A percentile compares a stretch with the other conserved stretches of the same genome.
These are phyloP conservation scores for Arthrobotrys sphaeroides DNA, from an alignment of 2,329 filamentous ascomycete species.

Conservation along the genomic window DNA sequence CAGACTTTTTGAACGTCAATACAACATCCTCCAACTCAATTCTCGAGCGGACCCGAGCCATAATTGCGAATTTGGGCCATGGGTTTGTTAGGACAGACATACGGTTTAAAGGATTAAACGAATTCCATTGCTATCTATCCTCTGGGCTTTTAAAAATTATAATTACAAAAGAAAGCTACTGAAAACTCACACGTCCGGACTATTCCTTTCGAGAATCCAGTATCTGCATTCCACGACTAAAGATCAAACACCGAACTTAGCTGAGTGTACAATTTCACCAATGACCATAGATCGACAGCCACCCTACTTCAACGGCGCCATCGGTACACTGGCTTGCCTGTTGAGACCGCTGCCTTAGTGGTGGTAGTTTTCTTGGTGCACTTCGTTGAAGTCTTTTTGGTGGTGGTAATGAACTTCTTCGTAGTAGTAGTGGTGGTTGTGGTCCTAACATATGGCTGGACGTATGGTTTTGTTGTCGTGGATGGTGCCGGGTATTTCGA, in stretches of 20 bases:
- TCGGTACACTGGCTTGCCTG: not conserved
- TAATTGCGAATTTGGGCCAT: not conserved
- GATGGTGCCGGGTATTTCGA: constrained; percentile 16
- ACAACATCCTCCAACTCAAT: not conserved
- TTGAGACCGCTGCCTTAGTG: not conserved
- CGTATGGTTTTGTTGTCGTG: constrained; percentile 5
- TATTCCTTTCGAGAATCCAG: too few species aligned
- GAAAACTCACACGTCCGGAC: not conserved
- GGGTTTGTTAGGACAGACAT: not conserved
- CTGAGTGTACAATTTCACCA: too few species aligned
- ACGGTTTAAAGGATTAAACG: not conserved
- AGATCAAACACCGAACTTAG: too few species aligned
- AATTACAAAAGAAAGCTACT: not conserved
- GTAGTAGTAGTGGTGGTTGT: constrained; percentile 16
- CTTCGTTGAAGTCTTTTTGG: constrained; percentile 3
- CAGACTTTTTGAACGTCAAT: constrained; percentile 17
- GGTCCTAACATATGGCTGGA: not conserved
- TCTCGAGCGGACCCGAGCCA: too few species aligned
- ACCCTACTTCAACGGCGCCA: not conserved
- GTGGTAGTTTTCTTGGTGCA: constrained; percentile 6
- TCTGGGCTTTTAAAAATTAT: not conserved
- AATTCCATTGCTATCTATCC: not conserved
- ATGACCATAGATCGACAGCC: not conserved
- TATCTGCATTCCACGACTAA: too few species aligned
- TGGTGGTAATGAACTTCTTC: not conserved